Evolutionary conservation across 129 eudicot species (phyloP), one percentile per base, ranked within the genome.

Genomic region (Escallonia rubra): DNA sequence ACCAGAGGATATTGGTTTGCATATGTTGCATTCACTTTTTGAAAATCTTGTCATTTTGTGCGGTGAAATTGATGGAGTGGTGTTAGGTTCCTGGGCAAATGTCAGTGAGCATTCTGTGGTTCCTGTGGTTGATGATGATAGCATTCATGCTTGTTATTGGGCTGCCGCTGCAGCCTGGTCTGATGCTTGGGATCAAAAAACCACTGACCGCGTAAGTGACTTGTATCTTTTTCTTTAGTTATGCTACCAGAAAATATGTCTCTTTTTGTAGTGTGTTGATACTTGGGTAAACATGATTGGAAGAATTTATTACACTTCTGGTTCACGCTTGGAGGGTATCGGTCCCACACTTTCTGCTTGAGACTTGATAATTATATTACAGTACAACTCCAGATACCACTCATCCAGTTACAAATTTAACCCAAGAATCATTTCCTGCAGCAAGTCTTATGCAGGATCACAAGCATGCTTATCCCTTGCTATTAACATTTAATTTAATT

Each of bases 41-140:
- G 34, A 77, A 74, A 66, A 76, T 75, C 74, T 71, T 69, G 50
- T 46, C 5, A 84, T 93, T 50, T 73, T 59, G 41, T 89, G 96
- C 52, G 98, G 98, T 66, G 98, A 93, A 70, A 57, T 93, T 59
- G 95, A 93, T 82, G 98, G 98, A 67, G 96, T 74, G 51, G 96
- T 93, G 74, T 76, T 86, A 70, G 98, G 96, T 72, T 74, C 89
- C 67, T 93, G 98, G 98, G 68, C 71, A 50, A 71, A 78, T 38
- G 75, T 82, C 57, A 80, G 86, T 78, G 86, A 76, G 69, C 58
- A 78, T 65, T 57, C 84, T 49, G 57, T 74, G 7, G 54, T 74
- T 76, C 74, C 91, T 50, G 86, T 78, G 69, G 73, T 64, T 66
- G 95, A 93, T 59, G 85, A 86, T 73, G 98, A 89, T 65, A 79